phyloP scores from a whole-genome alignment of 305 asterid genomes.

The Rubia occidens region DNA sequence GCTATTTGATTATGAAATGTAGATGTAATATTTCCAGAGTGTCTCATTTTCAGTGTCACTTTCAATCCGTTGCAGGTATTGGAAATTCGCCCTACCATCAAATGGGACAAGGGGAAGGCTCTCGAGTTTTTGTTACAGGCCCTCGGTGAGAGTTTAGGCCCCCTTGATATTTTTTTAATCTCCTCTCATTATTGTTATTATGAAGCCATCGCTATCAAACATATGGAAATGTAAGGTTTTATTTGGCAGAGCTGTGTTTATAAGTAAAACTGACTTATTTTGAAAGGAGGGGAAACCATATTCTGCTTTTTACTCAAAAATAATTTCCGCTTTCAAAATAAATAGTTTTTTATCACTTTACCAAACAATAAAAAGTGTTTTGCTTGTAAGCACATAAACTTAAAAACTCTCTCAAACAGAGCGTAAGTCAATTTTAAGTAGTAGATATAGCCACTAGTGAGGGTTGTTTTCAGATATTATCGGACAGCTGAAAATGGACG shows the following conservation, averaged over 20 bases:
- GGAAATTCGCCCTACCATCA: conserved; percentile 84
- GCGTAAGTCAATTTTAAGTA: neutral
- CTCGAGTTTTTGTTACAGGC: conserved; percentile 80
- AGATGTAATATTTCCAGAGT: neutral
- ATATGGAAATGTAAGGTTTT: too few species aligned
- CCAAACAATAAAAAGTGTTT: too few species aligned
- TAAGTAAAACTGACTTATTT: too few species aligned
- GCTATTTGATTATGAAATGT: neutral
- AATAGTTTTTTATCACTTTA: too few species aligned
- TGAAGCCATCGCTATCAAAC: too few species aligned
- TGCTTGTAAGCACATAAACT: too few species aligned
- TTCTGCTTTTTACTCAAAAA: too few species aligned
- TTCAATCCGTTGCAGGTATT: conserved; percentile 44
- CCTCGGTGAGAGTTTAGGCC: conserved; percentile 47
- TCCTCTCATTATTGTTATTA: too few species aligned
- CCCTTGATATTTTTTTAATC: neutral
- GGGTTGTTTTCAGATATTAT: conserved; percentile 8
- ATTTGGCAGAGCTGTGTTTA: too few species aligned
- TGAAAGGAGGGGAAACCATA: too few species aligned
- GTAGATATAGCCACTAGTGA: neutral
- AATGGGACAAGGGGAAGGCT: conserved; percentile 99
- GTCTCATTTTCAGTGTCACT: conserved; percentile 18
- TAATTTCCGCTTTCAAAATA: too few species aligned
- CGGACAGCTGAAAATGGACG: neutral
- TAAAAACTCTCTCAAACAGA: too few species aligned